phyloP scores from a whole-genome alignment of 192 early-diverging fungal species.

The Phlyctochytrium planicorne region DNA sequence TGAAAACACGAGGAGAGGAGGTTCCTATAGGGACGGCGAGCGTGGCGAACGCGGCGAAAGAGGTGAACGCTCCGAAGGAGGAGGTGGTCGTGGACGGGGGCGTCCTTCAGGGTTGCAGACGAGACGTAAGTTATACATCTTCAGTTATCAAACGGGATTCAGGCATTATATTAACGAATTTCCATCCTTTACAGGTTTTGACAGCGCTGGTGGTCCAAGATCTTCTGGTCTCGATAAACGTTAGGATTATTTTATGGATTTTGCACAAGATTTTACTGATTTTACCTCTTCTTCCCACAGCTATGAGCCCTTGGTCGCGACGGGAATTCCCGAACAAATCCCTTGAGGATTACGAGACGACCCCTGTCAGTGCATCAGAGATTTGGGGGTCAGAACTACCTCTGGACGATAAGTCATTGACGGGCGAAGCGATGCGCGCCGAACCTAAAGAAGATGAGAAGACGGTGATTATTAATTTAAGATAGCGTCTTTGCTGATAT shows the following conservation, averaged over 20 bases:
- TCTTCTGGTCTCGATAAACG: slow-evolving; percentile 10
- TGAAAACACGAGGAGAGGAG: slow-evolving; percentile 27
- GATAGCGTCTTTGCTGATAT: not conserved
- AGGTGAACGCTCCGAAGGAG: slow-evolving; percentile 6
- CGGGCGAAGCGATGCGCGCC: not conserved
- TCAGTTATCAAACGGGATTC: not conserved
- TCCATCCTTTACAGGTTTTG: not conserved
- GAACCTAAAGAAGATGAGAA: not conserved
- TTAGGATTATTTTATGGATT: too few species aligned
- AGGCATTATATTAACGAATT: too few species aligned
- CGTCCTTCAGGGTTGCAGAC: slow-evolving; percentile 24
- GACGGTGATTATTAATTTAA: not conserved
- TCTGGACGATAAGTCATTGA: not conserved
- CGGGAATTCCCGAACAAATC: not conserved
- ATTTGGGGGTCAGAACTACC: too few species aligned
- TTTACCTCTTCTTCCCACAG: not conserved
- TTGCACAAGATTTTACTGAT: too few species aligned
- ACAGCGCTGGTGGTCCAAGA: not conserved
- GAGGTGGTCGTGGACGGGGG: slow-evolving; percentile 19
- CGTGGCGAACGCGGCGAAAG: slow-evolving; percentile 2
- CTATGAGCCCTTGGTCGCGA: not conserved
- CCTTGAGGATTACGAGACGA: not conserved
- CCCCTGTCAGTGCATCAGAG: too few species aligned
- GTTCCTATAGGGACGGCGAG: slow-evolving; percentile 22
- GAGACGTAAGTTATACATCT: slow-evolving; percentile 18